Base-by-base conservation (phyloP, 352 stramenopile genomes). In the Globisporangium paddicum region DNA sequence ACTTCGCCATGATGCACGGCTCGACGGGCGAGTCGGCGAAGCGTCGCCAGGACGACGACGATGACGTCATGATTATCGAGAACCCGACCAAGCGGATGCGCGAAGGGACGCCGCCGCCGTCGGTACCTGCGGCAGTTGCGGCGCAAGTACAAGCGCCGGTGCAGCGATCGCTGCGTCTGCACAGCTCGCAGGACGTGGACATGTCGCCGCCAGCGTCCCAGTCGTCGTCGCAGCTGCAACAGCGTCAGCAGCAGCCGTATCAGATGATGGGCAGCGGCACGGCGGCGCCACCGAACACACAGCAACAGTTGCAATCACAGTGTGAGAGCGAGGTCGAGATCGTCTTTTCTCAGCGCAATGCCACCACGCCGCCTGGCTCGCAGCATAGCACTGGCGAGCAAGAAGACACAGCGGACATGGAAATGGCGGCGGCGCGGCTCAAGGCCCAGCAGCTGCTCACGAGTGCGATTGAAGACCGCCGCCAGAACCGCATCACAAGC, bases 391-490 rank as follows among this genome's bases (percentile, higher is more conserved):
- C 40, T n/a, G 18, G 14, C 9, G 54, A 47, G 18, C 10, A 40
- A 5, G 16, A 19, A 19, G 37, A 19, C 5, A 21, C 37, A 7
- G 37, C 10, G 7, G 55, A 58, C 0, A 49, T 59, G 11, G 53
- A 34, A 30, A 21, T 49, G 16, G n/a, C 34, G 4, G 40, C 40
- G 16, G 16, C 44, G 11, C 26, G 19, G 8, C 21, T n/a, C 38
- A 47, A 38, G 7, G 46, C 44, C 19, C 47, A 18, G 10, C 44
- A 50, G n/a, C 44, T 66, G 34, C 26, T 72, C 2, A 26, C 69
- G 25, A 19, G 48, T 16, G 74, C 64, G 8, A 61, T 82, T 4
- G 58, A 69, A 34, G 73, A 72, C 16, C 60, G 65, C 19, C 56
- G 63, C 26, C 16, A 38, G 14, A 62, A 49, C 9, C 34, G 53